Evolutionary conservation across 176 grass and related monocot species (phyloP).

Genomic region (Phyllostachys edulis): DNA sequence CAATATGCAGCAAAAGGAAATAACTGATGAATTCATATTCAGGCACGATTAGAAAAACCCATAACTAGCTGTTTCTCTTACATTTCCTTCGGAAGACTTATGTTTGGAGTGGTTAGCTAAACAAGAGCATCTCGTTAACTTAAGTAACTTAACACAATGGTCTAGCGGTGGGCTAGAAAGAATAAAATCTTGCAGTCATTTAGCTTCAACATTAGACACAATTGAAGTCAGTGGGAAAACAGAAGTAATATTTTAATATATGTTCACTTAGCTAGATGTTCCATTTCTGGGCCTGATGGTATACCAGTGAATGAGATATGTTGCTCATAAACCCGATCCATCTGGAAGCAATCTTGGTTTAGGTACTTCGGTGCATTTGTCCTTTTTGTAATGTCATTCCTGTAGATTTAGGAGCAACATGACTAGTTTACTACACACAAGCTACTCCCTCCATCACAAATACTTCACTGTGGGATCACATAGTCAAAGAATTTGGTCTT

Average conservation of each 20-base stretch:
- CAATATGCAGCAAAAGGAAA: neutral
- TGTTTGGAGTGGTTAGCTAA: neutral
- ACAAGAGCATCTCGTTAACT: neutral
- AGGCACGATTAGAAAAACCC: neutral
- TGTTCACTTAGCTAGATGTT: neutral
- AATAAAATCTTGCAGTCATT: neutral
- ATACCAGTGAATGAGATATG: neutral
- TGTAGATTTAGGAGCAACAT: neutral
- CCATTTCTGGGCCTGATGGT: neutral
- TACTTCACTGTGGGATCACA: neutral
- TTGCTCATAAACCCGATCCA: neutral
- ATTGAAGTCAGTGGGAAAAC: neutral
- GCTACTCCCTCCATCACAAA: neutral
- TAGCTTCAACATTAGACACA: neutral
- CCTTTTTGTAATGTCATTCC: neutral
- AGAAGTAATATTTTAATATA: neutral
- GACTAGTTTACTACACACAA: neutral
- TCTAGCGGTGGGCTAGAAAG: neutral
- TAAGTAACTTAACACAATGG: neutral
- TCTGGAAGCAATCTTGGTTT: conserved; percentile 4
- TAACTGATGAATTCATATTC: neutral
- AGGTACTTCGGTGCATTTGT: neutral
- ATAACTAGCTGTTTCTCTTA: neutral
- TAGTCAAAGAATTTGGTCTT: neutral
- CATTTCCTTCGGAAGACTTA: neutral